Conservation (phyloP, 2,329 filamentous ascomycete genomes). For the Knoxdaviesia proteae region DNA sequence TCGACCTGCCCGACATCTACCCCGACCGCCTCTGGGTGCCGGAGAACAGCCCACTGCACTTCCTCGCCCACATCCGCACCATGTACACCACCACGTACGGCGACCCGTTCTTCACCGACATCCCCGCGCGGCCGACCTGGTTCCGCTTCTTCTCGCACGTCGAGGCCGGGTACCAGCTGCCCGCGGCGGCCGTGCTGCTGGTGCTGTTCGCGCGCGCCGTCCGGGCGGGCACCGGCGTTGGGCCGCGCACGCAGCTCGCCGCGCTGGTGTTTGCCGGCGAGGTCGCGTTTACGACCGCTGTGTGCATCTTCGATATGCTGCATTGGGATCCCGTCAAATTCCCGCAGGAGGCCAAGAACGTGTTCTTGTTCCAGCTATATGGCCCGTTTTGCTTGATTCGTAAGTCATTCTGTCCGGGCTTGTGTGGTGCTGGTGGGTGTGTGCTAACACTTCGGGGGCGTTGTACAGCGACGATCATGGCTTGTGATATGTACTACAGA, state of each 20-base stretch:
- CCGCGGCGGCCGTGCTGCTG: slow-evolving; percentile 26
- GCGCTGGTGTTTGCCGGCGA: slow-evolving; percentile 29
- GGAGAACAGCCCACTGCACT: slow-evolving; percentile 22
- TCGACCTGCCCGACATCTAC: slow-evolving; percentile 33
- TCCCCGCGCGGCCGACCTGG: slow-evolving; percentile 20
- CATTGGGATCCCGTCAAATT: slow-evolving; percentile 27
- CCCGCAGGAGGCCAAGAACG: slow-evolving; percentile 20
- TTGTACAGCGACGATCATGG: slow-evolving; percentile 24
- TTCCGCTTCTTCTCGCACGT: slow-evolving; percentile 28
- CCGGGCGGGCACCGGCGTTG: slow-evolving; percentile 12
- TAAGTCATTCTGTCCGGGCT: slow-evolving; percentile 15
- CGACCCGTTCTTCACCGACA: slow-evolving; percentile 25
- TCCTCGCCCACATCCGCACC: slow-evolving; percentile 21
- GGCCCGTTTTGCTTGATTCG: slow-evolving; percentile 30
- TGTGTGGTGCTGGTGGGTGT: not conserved
- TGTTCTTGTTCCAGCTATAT: slow-evolving; percentile 27
- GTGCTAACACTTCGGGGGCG: too few relatives aligned
- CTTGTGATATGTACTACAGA: slow-evolving; percentile 32
- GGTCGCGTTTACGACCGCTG: slow-evolving; percentile 27
- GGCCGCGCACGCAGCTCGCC: slow-evolving; percentile 24
- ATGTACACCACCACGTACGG: slow-evolving; percentile 26
- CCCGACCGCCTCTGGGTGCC: slow-evolving; percentile 22
- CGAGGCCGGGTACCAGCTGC: slow-evolving; percentile 28
- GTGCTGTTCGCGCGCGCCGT: slow-evolving; percentile 13
- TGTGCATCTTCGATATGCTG: slow-evolving; percentile 28